These are phyloP conservation scores for Verticillium zaregamsianum DNA, from an alignment of 2,329 filamentous ascomycete genomes.

Conservation along the genomic window DNA sequence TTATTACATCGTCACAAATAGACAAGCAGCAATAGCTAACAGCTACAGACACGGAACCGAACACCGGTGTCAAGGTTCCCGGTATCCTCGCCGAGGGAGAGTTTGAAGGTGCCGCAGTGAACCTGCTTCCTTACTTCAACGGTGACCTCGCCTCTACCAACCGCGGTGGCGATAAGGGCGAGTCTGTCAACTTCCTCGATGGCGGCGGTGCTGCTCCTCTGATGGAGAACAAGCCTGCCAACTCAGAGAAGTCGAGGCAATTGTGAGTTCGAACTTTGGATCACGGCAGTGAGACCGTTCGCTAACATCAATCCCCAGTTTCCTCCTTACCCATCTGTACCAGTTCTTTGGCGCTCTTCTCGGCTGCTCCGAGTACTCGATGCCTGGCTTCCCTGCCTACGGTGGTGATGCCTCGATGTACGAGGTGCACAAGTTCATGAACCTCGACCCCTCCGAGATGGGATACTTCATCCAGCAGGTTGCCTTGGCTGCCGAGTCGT, in stretches of 20 bases:
- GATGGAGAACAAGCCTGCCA: conserved; percentile 50
- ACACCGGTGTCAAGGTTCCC: conserved; percentile 47
- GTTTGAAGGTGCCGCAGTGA: conserved; percentile 46
- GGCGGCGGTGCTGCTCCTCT: conserved; percentile 52
- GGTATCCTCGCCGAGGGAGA: conserved; percentile 51
- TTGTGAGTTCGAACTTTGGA: conserved; percentile 36
- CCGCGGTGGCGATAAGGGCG: conserved; percentile 36
- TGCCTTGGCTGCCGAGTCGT: conserved; percentile 49
- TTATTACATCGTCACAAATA: neutral
- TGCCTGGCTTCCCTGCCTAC: conserved; percentile 46
- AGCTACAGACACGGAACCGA: conserved; percentile 43
- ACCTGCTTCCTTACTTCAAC: conserved; percentile 57
- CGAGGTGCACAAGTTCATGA: conserved; percentile 57
- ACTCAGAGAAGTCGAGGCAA: conserved; percentile 46
- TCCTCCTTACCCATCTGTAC: conserved; percentile 58
- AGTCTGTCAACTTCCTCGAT: conserved; percentile 57
- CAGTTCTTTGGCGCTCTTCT: conserved; percentile 56
- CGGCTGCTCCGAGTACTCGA: conserved; percentile 48
- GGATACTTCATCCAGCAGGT: conserved; percentile 59
- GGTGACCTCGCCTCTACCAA: conserved; percentile 52
- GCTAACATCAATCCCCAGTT: conserved; percentile 24
- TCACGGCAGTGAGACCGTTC: neutral
- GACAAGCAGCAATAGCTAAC: neutral
- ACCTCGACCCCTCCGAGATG: conserved; percentile 43
- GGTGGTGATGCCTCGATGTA: conserved; percentile 41